Evolutionary conservation across 2,329 filamentous ascomycete species (phyloP), one percentile per base, ranked within the genome.

Genomic region (Phoma herbarum): DNA sequence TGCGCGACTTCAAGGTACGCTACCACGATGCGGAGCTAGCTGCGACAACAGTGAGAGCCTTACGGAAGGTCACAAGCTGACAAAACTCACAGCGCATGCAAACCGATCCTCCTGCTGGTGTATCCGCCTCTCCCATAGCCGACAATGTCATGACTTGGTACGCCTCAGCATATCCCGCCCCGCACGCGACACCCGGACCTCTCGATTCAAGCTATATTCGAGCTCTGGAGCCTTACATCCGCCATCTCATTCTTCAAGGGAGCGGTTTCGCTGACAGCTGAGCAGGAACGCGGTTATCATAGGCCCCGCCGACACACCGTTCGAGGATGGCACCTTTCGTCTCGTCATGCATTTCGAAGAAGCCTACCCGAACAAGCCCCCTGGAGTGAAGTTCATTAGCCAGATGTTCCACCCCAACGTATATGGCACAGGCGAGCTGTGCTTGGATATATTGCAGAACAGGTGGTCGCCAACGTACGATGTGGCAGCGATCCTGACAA

Each of bases 381-480:
- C 95, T 0, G 91, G 93, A 31, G 95, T 98, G 80, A 98, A 98
- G 76, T 99, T 99, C 78, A 96, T 99, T 77, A 96, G 92, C 79
- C 88, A 95, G 77, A 99, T 99, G 95, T 99, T 99, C 79, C 95
- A 99, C 72, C 95, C 95, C 18, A 99, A 99, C 75, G 95, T 99
- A 57, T 99, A 99, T 77, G 93, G 91, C 52, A 98, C 93, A 0
- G 95, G 95, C 61, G 95, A 99, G 81, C 85, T 99, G 49, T 99
- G 95, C 75, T 82, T 99, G 66, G 95, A 99, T 75, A 99, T 99
- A 67, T 80, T 99, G 59, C 95, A 99, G 80, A 99, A 99, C 76
- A 85, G 95, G 67, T 99, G 95, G 95, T 98, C 94, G 77, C 95
- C 95, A 16, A 98, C 95, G 10, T 99, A 99, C 78, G 95, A 99